Base-by-base conservation (phyloP, 2,329 filamentous ascomycete species). In the Metarhizium anisopliae region DNA sequence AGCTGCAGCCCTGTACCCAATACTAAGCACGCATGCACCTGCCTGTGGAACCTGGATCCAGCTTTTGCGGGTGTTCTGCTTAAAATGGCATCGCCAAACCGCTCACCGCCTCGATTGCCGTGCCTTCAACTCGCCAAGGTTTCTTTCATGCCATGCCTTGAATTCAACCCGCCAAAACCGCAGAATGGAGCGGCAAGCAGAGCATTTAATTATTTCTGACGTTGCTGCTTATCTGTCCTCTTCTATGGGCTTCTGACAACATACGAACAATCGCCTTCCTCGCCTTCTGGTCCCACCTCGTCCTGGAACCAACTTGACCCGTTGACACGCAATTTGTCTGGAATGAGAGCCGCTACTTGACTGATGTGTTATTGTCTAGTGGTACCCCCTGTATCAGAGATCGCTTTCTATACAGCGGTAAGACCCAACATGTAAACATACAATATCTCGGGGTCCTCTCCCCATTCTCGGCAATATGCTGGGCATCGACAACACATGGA, bases 81-180 rank as follows among this genome's bases (percentile, higher is more conserved):
- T 18, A 47, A 47, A 53, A 36, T 35, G 51, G 51, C 40, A 47
- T 16, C 40, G 36, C 40, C 38, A 53, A 53, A 53, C 8, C 43
- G 32, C 52, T 54, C 52, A 54, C 52, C 52, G 52, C 52, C 52
- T 53, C 52, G 52, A 47, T 25, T 35, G 35, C 35, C 7, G 7
- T 13, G 8, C 35, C 35, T 36, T 13, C 35, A 36, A 36, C 35
- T 36, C 7, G 7, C 7, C 35, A 36, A 36, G 25, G 25, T 25
- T 13, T 36, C n/a, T 30, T 40, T 49, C 18, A 7, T 43, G 13
- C 16, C 43, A 53, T 49, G 52, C n/a, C 32, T 38, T 29, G 30
- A 53, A 50, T 8, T 16, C 13, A 13, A 52, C 40, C 40, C 42
- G 40, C 25, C 25, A 25, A 25, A 25, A 4, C 25, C 25, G 25